These are phyloP conservation scores for Pyrus communis DNA, from an alignment of 306 rosid genomes.

Conservation along the genomic window DNA sequence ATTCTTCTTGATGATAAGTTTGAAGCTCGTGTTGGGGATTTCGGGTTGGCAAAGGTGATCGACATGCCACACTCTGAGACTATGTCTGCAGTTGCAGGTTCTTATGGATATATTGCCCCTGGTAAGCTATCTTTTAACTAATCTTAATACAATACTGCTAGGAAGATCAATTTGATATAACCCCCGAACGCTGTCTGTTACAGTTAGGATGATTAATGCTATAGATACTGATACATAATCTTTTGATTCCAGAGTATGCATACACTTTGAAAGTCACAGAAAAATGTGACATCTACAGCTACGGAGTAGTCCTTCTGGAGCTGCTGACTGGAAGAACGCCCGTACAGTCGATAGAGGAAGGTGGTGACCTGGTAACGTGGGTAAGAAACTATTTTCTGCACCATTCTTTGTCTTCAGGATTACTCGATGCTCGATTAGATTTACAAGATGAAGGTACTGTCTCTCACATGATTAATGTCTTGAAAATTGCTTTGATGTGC, in stretches of 20 bases:
- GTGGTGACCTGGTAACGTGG: slow-evolving; percentile 80
- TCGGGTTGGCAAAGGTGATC: slow-evolving; percentile 83
- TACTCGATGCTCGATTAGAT: slow-evolving; percentile 49
- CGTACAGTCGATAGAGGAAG: slow-evolving; percentile 64
- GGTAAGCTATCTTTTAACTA: slow-evolving; percentile 40
- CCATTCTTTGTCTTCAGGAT: slow-evolving; percentile 31
- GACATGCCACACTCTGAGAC: slow-evolving; percentile 82
- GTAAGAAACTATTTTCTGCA: slow-evolving; percentile 37
- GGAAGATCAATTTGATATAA: no score
- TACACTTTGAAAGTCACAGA: slow-evolving; percentile 84
- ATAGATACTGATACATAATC: background rate
- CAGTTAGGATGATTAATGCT: background rate
- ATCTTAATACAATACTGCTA: no score
- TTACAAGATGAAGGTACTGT: slow-evolving; percentile 33
- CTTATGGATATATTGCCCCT: slow-evolving; percentile 91
- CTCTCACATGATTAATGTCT: slow-evolving; percentile 61
- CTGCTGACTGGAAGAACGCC: slow-evolving; percentile 72
- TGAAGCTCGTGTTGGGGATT: slow-evolving; percentile 89
- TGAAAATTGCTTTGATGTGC: slow-evolving; percentile 68
- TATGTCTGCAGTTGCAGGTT: slow-evolving; percentile 86
- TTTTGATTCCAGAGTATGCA: slow-evolving; percentile 59
- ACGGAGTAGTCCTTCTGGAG: slow-evolving; percentile 80
- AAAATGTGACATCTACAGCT: slow-evolving; percentile 79
- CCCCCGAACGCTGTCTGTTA: background rate
- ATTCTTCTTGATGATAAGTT: slow-evolving; percentile 73